These are phyloP conservation scores for Termitomyces eurrhizus DNA, from an alignment of 768 basidiomycete species.

Conservation along the genomic window DNA sequence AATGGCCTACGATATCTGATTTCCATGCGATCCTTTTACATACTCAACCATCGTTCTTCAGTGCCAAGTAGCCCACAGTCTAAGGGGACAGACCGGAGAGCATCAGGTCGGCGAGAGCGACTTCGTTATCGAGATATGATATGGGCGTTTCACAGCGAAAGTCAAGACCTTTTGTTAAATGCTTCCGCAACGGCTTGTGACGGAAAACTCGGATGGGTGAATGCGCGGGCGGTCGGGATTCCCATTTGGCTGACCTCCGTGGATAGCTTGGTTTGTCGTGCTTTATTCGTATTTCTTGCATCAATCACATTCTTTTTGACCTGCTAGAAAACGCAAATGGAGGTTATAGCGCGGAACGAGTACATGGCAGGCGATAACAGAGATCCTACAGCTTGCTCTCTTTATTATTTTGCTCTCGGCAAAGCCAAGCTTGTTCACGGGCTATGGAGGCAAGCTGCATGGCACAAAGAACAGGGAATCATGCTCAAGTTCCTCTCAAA, in stretches of 20 bases:
- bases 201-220: slow-evolving; percentile 86
- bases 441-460: slow-evolving; percentile 91
- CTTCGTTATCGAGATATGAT: slow-evolving; percentile 91
- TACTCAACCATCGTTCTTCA: slow-evolving; percentile 67
- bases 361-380: slow-evolving; percentile 85
- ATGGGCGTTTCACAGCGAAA: slow-evolving; percentile 97
- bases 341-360: slow-evolving; percentile 86
- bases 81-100: slow-evolving; percentile 34
- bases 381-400: slow-evolving; percentile 84
- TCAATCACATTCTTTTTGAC: slow-evolving; percentile 1
- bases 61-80: slow-evolving; percentile 43
- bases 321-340: slow-evolving; percentile 74
- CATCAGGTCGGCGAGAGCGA: slow-evolving; percentile 63
- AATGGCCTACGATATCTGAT: slow-evolving; percentile 93
- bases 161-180: slow-evolving; percentile 76
- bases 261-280: slow-evolving; percentile 66
- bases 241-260: slow-evolving; percentile 83
- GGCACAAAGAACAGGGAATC: slow-evolving; percentile 83
- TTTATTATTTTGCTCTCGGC: slow-evolving; percentile 93
- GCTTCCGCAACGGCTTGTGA: slow-evolving; percentile 70
- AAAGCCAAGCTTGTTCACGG: slow-evolving; percentile 92
- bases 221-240: slow-evolving; percentile 83
- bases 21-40: slow-evolving; percentile 89
- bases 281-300: slow-evolving; percentile 1
- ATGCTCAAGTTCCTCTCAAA: slow-evolving; percentile 94